These are phyloP conservation scores for Ogataea wickerhamii DNA, from an alignment of 805 yeast genomes.

Conservation along the genomic window DNA sequence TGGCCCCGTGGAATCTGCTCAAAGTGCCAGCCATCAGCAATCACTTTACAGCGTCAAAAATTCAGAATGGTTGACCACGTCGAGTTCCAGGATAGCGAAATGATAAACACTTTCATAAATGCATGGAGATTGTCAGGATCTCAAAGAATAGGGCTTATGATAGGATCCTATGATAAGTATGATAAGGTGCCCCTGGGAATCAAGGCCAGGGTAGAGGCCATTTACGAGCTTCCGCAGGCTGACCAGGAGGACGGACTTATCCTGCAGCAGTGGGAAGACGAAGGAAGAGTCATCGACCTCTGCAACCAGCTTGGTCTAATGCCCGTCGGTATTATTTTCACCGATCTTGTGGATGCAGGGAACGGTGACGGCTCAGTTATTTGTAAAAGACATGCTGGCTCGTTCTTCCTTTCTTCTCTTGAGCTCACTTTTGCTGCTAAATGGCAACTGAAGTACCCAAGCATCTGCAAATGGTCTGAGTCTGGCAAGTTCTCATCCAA, in stretches of 20 bases:
- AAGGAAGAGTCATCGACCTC: conserved; percentile 47
- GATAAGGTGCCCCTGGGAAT: conserved; percentile 88
- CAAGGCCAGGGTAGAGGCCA: conserved; percentile 90
- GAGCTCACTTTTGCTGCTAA: conserved; percentile 83
- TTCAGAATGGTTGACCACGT: conserved; percentile 98
- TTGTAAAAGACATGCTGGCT: conserved; percentile 88
- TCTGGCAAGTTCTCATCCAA: conserved; percentile 74
- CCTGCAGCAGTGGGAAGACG: conserved; percentile 51
- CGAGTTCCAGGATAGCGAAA: conserved; percentile 71
- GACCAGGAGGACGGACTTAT: conserved; percentile 85
- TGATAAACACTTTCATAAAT: conserved; percentile 81
- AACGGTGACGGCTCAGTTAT: conserved; percentile 82
- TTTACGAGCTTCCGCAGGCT: conserved; percentile 87
- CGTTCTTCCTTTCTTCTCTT: conserved; percentile 84
- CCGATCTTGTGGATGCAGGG: conserved; percentile 88
- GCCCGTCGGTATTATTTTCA: conserved; percentile 80
- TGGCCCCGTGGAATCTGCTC: conserved; percentile 96
- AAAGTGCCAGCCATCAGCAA: conserved; percentile 94
- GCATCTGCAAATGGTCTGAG: conserved; percentile 58
- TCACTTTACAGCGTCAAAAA: conserved; percentile 83
- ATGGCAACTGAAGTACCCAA: conserved; percentile 65
- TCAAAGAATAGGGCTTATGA: conserved; percentile 81
- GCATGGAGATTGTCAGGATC: conserved; percentile 86
- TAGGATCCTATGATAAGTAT: conserved; percentile 77
- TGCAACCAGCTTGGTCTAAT: conserved; percentile 58